Evolutionary conservation across 805 yeast species (phyloP), one percentile per base, ranked within the genome.

Genomic region (Candida ovalis): DNA sequence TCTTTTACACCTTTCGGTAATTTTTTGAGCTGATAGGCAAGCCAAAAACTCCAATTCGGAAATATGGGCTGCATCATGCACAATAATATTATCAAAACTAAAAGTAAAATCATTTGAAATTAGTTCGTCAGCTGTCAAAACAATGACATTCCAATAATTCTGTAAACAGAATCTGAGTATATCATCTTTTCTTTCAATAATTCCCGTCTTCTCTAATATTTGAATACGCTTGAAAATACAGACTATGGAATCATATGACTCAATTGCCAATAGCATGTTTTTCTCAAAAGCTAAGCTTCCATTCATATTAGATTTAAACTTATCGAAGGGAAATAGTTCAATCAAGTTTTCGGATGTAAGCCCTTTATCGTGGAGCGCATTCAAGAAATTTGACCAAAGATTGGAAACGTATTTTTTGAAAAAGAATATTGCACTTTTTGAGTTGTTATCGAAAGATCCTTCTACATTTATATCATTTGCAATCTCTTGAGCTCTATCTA

Each of bases 371-470:
- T 15, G 46, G 52, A 43, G 63, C 40, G 40, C 58, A 46, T 5
- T 40, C 47, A 55, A 64, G 66, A 23, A 72, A 23, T 13, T 13
- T 1, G 28, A 28, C 64, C 65, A 60, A 17, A 44, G 19, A 2
- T 58, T 46, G 2, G 38, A 25, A 5, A 73, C 49, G 32, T 63
- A 53, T 5, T 55, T 53, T 8, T 49, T 50, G 52, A 48, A 70
- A 45, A 74, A 71, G 22, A 53, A 57, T 5, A 44, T 48, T 0
- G 76, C 73, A 3, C 74, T 62, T n/a, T 62, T 66, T 13, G 68
- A 56, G 27, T 71, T 67, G 38, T 66, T 68, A 2, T 72, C 74
- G 55, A 67, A 68, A 0, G 66, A 69, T 2, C 73, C 75, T 1
- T 63, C 64, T 15, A 63, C 51, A 1, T 55, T 61, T 25, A 72